A percentile compares a stretch with the other conserved stretches of the same genome.
These are phyloP conservation scores for Xylariaceae sp. DNA, from an alignment of 2,329 filamentous ascomycete genomes.

Conservation along the genomic window DNA sequence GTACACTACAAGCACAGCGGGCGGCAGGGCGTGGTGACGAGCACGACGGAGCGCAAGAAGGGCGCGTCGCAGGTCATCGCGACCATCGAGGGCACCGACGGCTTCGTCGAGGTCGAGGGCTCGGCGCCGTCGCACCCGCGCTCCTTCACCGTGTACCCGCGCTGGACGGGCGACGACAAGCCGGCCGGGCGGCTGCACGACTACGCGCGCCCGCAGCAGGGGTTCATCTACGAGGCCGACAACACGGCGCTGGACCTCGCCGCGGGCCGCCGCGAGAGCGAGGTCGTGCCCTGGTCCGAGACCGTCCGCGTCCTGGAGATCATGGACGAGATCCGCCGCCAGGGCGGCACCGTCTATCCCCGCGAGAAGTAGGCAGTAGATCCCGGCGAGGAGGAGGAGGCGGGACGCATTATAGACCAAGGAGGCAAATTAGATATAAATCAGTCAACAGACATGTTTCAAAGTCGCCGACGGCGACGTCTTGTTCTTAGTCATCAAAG, in stretches of 20 bases:
- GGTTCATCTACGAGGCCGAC: slow-evolving; percentile 39
- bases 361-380: neutral
- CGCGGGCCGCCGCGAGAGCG: slow-evolving; percentile 29
- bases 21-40: slow-evolving; percentile 34
- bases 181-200: slow-evolving; percentile 24
- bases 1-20: slow-evolving; percentile 31
- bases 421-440: too few relatives aligned
- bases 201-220: slow-evolving; percentile 28
- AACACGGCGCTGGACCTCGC: slow-evolving; percentile 32
- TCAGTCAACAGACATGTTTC: too few relatives aligned
- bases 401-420: too few relatives aligned
- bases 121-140: slow-evolving; percentile 23
- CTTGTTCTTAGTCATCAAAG: too few relatives aligned
- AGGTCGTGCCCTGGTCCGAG: slow-evolving; percentile 37
- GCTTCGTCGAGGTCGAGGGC: slow-evolving; percentile 30
- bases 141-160: slow-evolving; percentile 28
- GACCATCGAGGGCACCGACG: slow-evolving; percentile 33
- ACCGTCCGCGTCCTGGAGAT: slow-evolving; percentile 37
- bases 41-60: slow-evolving; percentile 23
- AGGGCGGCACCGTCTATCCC: slow-evolving; percentile 10
- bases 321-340: slow-evolving; percentile 36
- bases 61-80: slow-evolving; percentile 21
- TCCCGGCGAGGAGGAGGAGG: neutral
- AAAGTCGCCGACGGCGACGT: too few relatives aligned
- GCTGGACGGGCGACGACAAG: slow-evolving; percentile 18